A percentile compares a stretch with the other conserved stretches of the same genome.
These are phyloP conservation scores for Immersiporthe knoxdaviesiana DNA, from an alignment of 2,329 filamentous ascomycete genomes.

Conservation along the genomic window DNA sequence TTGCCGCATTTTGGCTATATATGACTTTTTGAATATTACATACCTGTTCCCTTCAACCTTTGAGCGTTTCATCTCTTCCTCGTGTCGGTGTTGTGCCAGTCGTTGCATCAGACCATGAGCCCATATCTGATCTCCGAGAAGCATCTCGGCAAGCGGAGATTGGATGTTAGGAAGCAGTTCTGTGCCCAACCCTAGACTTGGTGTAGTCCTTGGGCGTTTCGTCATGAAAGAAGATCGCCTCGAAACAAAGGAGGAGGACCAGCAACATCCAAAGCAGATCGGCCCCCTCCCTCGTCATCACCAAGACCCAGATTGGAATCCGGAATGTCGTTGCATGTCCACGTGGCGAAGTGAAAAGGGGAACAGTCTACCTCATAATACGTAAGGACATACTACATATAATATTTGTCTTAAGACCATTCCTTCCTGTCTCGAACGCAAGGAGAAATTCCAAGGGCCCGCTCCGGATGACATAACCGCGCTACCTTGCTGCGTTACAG, in stretches of 20 bases:
- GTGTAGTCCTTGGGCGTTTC: not conserved
- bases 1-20: constrained; percentile 27
- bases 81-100: not conserved
- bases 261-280: not conserved
- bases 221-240: not conserved
- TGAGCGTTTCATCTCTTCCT: not conserved
- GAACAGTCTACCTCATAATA: too few relatives aligned
- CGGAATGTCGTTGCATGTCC: not conserved
- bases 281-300: not conserved
- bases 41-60: constrained; percentile 1
- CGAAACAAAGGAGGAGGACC: not conserved
- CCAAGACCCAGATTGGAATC: not conserved
- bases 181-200: not conserved
- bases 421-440: not conserved
- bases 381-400: too few relatives aligned
- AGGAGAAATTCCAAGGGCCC: not conserved
- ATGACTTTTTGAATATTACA: constrained; percentile 12
- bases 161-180: not conserved
- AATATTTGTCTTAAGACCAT: too few relatives aligned
- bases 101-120: not conserved
- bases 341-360: not conserved
- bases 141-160: not conserved
- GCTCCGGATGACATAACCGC: constrained; percentile 3
- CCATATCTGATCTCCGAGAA: not conserved
- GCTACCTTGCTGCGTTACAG: not conserved